A percentile compares a stretch with the other conserved stretches of the same genome.
Evolutionary conservation across 176 grass and related monocot genomes (phyloP).

Genomic region (Avena sativa): DNA sequence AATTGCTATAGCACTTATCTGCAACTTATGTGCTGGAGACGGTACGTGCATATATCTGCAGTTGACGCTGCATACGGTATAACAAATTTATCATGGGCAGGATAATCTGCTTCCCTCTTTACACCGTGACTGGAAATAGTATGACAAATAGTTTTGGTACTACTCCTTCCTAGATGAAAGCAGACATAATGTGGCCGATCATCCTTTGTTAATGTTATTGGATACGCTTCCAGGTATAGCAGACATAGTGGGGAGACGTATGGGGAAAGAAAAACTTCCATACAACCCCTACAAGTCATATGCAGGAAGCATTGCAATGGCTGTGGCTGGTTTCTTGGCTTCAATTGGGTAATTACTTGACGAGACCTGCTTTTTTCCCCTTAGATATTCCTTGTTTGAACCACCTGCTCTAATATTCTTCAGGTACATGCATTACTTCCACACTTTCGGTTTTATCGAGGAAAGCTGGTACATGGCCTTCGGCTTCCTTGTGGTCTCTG

Average conservation of each 20-base stretch:
- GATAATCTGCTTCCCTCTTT: neutral
- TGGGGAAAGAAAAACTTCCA: conserved; percentile 78
- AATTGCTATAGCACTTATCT: conserved; percentile 81
- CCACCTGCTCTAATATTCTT: conserved; percentile 1
- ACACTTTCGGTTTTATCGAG: conserved; percentile 78
- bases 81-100: neutral
- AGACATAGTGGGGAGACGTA: conserved; percentile 79
- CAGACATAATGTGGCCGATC: neutral
- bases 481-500: conserved; percentile 69
- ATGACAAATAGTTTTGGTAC: neutral
- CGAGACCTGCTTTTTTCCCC: neutral
- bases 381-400: conserved; percentile 2
- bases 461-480: conserved; percentile 70
- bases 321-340: conserved; percentile 65
- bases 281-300: conserved; percentile 89
- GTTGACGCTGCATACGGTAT: neutral
- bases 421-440: conserved; percentile 97
- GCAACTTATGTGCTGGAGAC: conserved; percentile 96
- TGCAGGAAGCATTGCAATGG: conserved; percentile 80
- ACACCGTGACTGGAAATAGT: neutral
- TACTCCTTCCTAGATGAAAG: neutral
- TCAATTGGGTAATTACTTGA: conserved; percentile 76
- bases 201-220: neutral
- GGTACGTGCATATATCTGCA: conserved; percentile 51
- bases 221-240: conserved; percentile 71